Evolutionary conservation across 164 flowering plant species (phyloP), one percentile per base, ranked within the genome.

Genomic region (Aristolochia fimbriata): DNA sequence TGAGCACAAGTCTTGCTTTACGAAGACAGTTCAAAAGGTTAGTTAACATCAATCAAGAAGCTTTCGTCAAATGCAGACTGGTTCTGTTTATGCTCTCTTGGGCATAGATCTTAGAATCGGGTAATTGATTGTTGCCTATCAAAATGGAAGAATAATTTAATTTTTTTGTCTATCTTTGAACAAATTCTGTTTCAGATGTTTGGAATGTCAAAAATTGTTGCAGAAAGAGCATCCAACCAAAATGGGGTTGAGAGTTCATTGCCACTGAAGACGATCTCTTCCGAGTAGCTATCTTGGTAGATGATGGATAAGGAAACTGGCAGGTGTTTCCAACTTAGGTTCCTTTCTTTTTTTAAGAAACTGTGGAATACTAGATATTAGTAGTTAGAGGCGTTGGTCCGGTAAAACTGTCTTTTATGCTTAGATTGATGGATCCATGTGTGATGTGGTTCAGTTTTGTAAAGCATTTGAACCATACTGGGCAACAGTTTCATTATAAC

Each of bases 21-120:
- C 81, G 73, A 93, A 93, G 69, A 90, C 97, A 25, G 74, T 90
- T 25, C 64, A 81, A 60, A 90, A 90, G 96, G 98, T 87, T 47
- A 15, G 54, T 57, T 37, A 37, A 37, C 8, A 47, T 33, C 19
- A 63, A 23, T 10, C 17, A 10, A 37, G 43, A 37, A 7, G 8
- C 51, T 15, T 48, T 31, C 20, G 10, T 52, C 45, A 47, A 54
- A 27, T 4, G 5, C 3, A 15, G 51, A 0, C 41, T 12, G 37
- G 20, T 14, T 12, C 13, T 52, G 10, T 13, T 21, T 6, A 51
- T 14, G 20, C 1, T 33, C 47, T 20, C 22, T 45, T 33, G 41
- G 13, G 45, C 15, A 6, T 20, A 5, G 54, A 56, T 55, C 19
- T 27, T 24, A n/a, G 9, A 15, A 25, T 21, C 22, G 24, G 10